Evolutionary conservation across 768 basidiomycete genomes (phyloP), one percentile per base, ranked within the genome.

Genomic region (Pleurotus sapidus): DNA sequence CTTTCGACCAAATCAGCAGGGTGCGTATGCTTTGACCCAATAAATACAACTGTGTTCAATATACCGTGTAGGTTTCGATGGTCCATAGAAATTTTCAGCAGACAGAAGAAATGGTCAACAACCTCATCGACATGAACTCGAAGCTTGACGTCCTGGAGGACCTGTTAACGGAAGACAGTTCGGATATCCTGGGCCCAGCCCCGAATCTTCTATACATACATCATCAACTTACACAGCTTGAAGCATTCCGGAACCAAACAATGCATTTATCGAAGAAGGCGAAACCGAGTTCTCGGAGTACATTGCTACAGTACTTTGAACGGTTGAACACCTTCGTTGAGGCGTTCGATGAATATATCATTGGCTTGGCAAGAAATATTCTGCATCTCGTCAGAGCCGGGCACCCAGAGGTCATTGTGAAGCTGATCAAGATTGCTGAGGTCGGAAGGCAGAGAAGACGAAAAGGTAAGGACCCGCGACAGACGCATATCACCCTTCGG

Each of bases 41-140:
- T 42, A 20, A 37, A 20, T 25, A 20, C 11, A 5, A 15, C 14
- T 20, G 23, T 24, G 27, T 49, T 12, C 6, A n/a, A 20, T 30
- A 18, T 20, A 17, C 42, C n/a, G 15, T 20, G 2, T 57, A 98
- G 95, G 95, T 97, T 2, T 98, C 96, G 4, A 86, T 91, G 77
- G 91, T 98, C 2, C 96, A 98, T 70, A 83, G 95, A 6, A 95
- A 96, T 68, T 95, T 98, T 63, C 86, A 93, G 60, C 91, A 91
- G 56, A 97, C 95, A 1, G 92, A 95, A 68, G 94, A 96, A 62
- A 95, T 97, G 87, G 90, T 98, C 61, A 87, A 88, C 63, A 96
- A 95, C 65, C 81, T 98, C 42, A 77, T 93, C n/a, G 89, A 91
- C 51, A 97, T 98, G 92, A 87, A 89, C 61, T 78, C 86, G 20